Evolutionary conservation across 1,139 yeast genomes (phyloP).

Genomic region (Candida gigantensis): DNA sequence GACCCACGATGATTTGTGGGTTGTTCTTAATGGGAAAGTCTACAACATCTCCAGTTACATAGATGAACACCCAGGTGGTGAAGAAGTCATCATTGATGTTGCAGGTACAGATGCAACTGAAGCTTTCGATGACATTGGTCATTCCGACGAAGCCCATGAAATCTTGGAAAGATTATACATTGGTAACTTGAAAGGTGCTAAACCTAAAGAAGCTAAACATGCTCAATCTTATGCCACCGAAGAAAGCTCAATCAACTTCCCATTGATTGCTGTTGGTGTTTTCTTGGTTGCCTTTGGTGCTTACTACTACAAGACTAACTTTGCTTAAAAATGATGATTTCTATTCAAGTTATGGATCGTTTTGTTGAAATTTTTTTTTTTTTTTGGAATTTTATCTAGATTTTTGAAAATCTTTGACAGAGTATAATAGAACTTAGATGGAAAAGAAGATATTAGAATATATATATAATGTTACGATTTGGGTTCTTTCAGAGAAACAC

Average conservation of each 20-base stretch:
- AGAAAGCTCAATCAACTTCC: slow-evolving; percentile 28
- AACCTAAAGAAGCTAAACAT: slow-evolving; percentile 13
- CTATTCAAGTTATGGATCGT: too few relatives aligned
- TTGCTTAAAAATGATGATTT: slow-evolving; percentile 2
- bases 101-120: slow-evolving; percentile 95
- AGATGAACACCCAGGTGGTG: slow-evolving; percentile 98
- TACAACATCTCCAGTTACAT: slow-evolving; percentile 81
- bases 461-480: too few relatives aligned
- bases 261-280: slow-evolving; percentile 49
- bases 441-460: too few relatives aligned
- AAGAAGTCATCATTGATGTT: slow-evolving; percentile 86
- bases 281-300: slow-evolving; percentile 59
- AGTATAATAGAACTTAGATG: too few relatives aligned
- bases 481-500: too few relatives aligned
- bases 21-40: slow-evolving; percentile 86
- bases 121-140: slow-evolving; percentile 95
- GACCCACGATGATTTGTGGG: slow-evolving; percentile 80
- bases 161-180: slow-evolving; percentile 65
- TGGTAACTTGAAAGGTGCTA: slow-evolving; percentile 59
- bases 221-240: slow-evolving; percentile 19
- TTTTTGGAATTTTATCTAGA: too few relatives aligned
- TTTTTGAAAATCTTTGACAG: too few relatives aligned
- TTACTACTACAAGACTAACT: slow-evolving; percentile 37
- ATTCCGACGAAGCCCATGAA: slow-evolving; percentile 92
- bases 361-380: too few relatives aligned